Evolutionary conservation across 23 red algal genomes (phyloP), one percentile per base, ranked within the genome.

Genomic region (Cyanidioschyzon merolae): DNA sequence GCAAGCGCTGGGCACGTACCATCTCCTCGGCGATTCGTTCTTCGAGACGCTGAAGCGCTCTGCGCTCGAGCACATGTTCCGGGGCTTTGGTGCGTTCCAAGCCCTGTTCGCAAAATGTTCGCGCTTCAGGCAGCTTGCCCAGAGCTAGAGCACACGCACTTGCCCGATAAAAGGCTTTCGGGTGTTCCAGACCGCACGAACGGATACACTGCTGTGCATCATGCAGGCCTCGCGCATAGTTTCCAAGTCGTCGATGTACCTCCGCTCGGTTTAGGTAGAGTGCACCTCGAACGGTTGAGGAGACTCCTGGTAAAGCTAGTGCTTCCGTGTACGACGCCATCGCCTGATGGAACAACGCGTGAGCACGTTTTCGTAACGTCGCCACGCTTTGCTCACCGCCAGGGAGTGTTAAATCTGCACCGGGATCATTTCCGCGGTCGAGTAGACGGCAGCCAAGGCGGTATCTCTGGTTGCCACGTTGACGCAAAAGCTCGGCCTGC

Each of bases 201-300:
- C 30, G n/a, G 7, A 71, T 32, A 71, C 63, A 71, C 32, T 7
- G 63, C 29, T 27, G 63, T 25, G 63, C 63, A 71, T 71, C 63
- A 3, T 71, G 16, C 63, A 71, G 30, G n/a, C n/a, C 63, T 35
- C 63, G 63, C 2, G n/a, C 63, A 35, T 71, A 71, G 63, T 71
- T 71, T 7, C 63, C 63, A 3, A 25, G 63, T 35, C 32, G 63
- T 32, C 21, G 21, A 27, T 71, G 63, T 27, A 71, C 63, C n/a
- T 25, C 32, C 12, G 63, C 63, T 25, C 63, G 63, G 32, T 71
- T 71, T 35, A 32, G 12, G 32, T 32, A 32, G 2, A 71, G 32
- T 32, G 29, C 63, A 25, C n/a, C 63, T 7, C 32, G 21, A 3
- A 71, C 63, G 3, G 63, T 35, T 3, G n/a, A 3, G 21, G 21